Conservation (phyloP, 495 filamentous ascomycete species). For the Entonaema liquescens region DNA sequence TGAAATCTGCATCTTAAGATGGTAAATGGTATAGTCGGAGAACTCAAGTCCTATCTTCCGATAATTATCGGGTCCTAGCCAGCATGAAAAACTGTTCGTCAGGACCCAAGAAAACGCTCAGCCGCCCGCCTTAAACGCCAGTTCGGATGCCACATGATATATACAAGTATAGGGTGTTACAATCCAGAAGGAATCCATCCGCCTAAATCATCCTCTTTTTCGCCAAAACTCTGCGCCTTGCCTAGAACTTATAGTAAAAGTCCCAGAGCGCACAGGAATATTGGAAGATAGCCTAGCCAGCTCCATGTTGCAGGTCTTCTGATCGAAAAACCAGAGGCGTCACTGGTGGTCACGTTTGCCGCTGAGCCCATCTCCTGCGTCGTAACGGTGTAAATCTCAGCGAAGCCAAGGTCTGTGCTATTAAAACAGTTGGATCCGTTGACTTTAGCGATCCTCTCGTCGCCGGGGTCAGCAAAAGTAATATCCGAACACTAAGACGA, state of each 20-base stretch:
- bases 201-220: not conserved
- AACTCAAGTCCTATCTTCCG: not conserved
- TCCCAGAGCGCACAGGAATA: slow-evolving; percentile 48
- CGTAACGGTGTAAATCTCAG: slow-evolving; percentile 74
- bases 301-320: slow-evolving; percentile 26
- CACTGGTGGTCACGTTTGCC: slow-evolving; percentile 41
- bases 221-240: not conserved
- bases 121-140: slow-evolving; percentile 22
- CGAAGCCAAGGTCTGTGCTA: slow-evolving; percentile 74
- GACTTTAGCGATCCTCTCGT: slow-evolving; percentile 70
- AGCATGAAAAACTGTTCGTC: not conserved
- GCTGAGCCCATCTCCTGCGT: slow-evolving; percentile 48
- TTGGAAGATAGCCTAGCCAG: slow-evolving; percentile 50
- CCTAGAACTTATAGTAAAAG: slow-evolving; percentile 41
- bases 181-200: not conserved
- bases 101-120: not conserved
- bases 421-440: slow-evolving; percentile 87
- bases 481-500: slow-evolving; percentile 83
- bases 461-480: slow-evolving; percentile 76
- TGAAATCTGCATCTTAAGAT: not conserved
- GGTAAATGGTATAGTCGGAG: not conserved
- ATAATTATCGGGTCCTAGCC: not conserved
- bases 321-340: slow-evolving; percentile 35
- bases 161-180: slow-evolving; percentile 24
- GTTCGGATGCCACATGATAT: slow-evolving; percentile 30